phyloP scores from a whole-genome alignment of 192 early-diverging fungal species.

The Fimicolochytrium jonesii region DNA sequence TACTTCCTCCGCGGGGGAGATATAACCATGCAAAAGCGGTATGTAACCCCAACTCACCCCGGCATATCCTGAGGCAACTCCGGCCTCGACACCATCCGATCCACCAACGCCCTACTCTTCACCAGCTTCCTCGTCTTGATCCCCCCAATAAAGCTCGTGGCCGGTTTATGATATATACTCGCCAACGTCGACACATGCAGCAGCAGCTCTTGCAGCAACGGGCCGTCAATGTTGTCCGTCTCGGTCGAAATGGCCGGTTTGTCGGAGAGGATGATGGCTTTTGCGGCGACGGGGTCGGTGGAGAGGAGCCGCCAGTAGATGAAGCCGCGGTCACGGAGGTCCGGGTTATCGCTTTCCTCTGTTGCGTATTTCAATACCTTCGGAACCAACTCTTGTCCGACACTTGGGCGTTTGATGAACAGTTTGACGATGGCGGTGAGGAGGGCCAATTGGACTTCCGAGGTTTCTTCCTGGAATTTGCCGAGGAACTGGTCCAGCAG shows the following conservation, averaged over 20 bases:
- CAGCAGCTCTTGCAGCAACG: slow-evolving; percentile 82
- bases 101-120: slow-evolving; percentile 8
- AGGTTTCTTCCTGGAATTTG: slow-evolving; percentile 78
- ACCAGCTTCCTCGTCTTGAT: slow-evolving; percentile 16
- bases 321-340: slow-evolving; percentile 94
- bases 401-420: slow-evolving; percentile 88
- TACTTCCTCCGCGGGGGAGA: no score
- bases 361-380: slow-evolving; percentile 93
- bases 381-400: slow-evolving; percentile 89
- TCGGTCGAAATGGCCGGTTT: slow-evolving; percentile 93
- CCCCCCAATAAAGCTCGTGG: slow-evolving; percentile 76
- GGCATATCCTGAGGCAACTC: slow-evolving; percentile 20
- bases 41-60: slow-evolving; percentile 20
- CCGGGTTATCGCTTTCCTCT: slow-evolving; percentile 93
- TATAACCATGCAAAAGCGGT: slow-evolving; percentile 10
- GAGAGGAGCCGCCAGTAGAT: slow-evolving; percentile 97
- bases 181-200: slow-evolving; percentile 83
- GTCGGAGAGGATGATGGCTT: slow-evolving; percentile 86
- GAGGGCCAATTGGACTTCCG: slow-evolving; percentile 85
- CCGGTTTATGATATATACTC: slow-evolving; percentile 89
- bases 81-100: slow-evolving; percentile 2
- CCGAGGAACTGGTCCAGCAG: slow-evolving; percentile 85
- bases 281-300: slow-evolving; percentile 86
- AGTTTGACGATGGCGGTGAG: slow-evolving; percentile 95
- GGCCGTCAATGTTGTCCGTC: slow-evolving; percentile 83